A percentile compares a stretch with the other conserved stretches of the same genome.
These are phyloP conservation scores for Meyerozyma carpophila DNA, from an alignment of 1,139 yeast genomes.

Conservation along the genomic window DNA sequence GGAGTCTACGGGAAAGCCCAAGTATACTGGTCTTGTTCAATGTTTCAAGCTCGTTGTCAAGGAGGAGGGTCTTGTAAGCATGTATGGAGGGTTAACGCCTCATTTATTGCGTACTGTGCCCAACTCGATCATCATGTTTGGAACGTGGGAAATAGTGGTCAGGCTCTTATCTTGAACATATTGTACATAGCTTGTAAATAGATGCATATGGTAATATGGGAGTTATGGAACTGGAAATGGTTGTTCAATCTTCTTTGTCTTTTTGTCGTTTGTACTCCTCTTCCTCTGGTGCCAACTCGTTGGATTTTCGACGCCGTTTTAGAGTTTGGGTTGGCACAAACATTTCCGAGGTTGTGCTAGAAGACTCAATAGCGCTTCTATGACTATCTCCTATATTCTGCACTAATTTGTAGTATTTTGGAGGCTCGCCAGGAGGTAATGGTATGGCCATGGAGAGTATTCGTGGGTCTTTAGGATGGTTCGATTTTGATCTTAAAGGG, in stretches of 20 bases:
- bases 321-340: constrained; percentile 5
- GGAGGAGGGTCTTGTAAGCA: constrained; percentile 88
- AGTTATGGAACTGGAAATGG: too few species aligned
- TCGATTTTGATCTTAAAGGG: constrained; percentile 17
- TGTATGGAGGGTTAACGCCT: constrained; percentile 98
- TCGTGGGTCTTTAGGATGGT: constrained; percentile 23
- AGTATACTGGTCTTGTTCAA: constrained; percentile 85
- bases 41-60: constrained; percentile 77
- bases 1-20: constrained; percentile 67
- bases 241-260: not conserved
- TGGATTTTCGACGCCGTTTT: constrained; percentile 3
- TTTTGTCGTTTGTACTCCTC: constrained; percentile 5
- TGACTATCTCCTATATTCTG: constrained; percentile 19
- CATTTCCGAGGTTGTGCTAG: not conserved
- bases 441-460: constrained; percentile 20
- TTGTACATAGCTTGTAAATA: not conserved
- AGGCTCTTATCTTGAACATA: constrained; percentile 44
- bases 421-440: constrained; percentile 37
- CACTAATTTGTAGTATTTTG: constrained; percentile 35
- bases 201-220: not conserved
- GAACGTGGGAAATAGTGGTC: constrained; percentile 95
- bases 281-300: constrained; percentile 10
- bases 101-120: constrained; percentile 96
- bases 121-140: constrained; percentile 96
- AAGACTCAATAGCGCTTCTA: constrained; percentile 2